A percentile compares a stretch with the other conserved stretches of the same genome.
These are phyloP conservation scores for Cymbopogon citratus DNA, from an alignment of 176 grass and related monocot species.

Conservation along the genomic window DNA sequence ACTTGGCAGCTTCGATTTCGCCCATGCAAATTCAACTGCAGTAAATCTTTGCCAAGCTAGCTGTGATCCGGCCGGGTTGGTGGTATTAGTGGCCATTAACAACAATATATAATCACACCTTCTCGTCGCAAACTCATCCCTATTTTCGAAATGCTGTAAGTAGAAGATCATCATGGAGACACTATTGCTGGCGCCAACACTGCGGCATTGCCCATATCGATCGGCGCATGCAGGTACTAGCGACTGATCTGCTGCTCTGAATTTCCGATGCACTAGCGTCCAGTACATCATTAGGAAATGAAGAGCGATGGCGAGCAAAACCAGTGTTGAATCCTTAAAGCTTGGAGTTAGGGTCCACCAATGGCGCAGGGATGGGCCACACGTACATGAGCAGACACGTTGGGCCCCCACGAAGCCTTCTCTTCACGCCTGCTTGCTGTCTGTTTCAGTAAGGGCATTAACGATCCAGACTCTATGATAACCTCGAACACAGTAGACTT, in stretches of 20 bases:
- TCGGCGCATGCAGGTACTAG: neutral
- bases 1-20: neutral
- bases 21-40: neutral
- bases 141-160: neutral
- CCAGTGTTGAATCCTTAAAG: no score
- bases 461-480: no score
- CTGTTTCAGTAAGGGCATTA: no score
- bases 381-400: no score
- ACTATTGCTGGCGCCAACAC: no score
- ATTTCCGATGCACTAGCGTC: neutral
- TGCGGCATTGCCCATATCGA: neutral
- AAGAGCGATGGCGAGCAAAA: neutral
- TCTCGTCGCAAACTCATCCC: neutral
- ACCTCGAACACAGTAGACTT: no score
- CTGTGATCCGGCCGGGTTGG: neutral
- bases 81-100: neutral
- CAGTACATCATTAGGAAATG: neutral
- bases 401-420: no score
- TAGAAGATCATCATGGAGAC: no score
- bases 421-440: no score
- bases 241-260: no score
- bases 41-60: neutral
- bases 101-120: neutral
- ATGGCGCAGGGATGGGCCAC: no score
- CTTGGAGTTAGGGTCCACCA: no score